Conservation (phyloP, 352 stramenopile species). For the Hyaloperonospora brassicae region DNA sequence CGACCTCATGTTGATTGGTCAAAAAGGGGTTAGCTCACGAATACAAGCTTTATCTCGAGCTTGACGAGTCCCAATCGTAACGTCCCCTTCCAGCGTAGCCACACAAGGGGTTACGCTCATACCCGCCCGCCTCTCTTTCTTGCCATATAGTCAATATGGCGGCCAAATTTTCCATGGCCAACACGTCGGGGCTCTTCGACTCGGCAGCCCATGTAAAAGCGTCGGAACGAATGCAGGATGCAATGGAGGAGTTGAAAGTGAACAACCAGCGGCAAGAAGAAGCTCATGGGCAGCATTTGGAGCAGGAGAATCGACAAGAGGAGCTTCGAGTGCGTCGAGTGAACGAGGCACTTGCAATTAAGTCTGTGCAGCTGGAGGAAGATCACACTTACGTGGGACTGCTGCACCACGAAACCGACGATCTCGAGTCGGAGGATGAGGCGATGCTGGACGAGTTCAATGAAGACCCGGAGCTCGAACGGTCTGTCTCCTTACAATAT, state of each 20-base stretch:
- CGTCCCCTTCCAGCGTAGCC: too few relatives aligned
- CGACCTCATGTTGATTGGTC: too few relatives aligned
- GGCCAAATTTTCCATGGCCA: conserved; percentile 76
- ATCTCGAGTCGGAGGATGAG: conserved; percentile 47
- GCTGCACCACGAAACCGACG: conserved; percentile 25
- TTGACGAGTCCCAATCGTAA: too few relatives aligned
- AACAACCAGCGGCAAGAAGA: conserved; percentile 45
- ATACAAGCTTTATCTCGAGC: too few relatives aligned
- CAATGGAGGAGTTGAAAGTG: conserved; percentile 64
- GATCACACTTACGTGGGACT: conserved; percentile 21
- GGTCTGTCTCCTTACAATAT: conserved; percentile 23
- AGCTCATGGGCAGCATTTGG: conserved; percentile 17
- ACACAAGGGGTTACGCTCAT: too few relatives aligned
- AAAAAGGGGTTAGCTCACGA: too few relatives aligned
- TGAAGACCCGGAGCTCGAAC: conserved; percentile 66
- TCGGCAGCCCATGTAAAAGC: conserved; percentile 59
- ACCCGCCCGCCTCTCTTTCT: too few relatives aligned
- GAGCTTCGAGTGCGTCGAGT: conserved; percentile 16
- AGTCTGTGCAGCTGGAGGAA: conserved; percentile 20
- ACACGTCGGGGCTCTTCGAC: conserved; percentile 65
- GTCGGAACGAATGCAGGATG: conserved; percentile 61
- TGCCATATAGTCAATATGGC: conserved; percentile 33
- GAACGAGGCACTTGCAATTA: conserved; percentile 24
- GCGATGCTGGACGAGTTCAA: conserved; percentile 63
- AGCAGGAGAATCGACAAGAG: conserved; percentile 24